Evolutionary conservation across 371 early-diverging fungal species (phyloP), one percentile per base, ranked within the genome.

Genomic region (Syncephalis plumigaleata): DNA sequence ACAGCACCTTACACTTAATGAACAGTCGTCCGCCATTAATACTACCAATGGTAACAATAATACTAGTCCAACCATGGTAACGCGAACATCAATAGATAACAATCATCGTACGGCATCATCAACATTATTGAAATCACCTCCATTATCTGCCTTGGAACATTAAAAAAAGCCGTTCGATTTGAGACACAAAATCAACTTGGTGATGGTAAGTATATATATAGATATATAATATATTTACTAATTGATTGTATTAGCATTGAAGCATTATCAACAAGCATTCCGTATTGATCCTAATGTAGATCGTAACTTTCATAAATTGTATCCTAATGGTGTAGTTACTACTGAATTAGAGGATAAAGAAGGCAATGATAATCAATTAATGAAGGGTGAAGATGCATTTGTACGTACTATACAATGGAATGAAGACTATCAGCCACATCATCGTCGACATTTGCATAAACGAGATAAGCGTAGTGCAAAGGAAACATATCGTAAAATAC

Each of bases 161-260:
- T 73, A 73, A 54, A 49, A 15, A 39, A 47, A 38, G 73, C 70
- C 7, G 65, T 66, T 15, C 63, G 61, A 37, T 52, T 61, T 46
- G 73, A 73, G 51, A 53, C 64, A 45, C 59, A 68, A 50, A 70
- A 70, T 23, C 63, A 67, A 43, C 37, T 73, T 16, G 66, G 65
- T 24, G 49, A 65, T 65, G 73, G 73, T 69, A 56, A 49, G 23
- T 4, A 46, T 21, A 24, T 9, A n/a, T 9, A 31, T 36, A n/a
- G 17, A 44, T 31, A 21, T 22, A 9, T 36, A 44, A n/a, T n/a
- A n/a, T n/a, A n/a, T n/a, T n/a, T n/a, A n/a, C n/a, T n/a, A n/a
- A n/a, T n/a, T n/a, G n/a, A n/a, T n/a, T n/a, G n/a, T n/a, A 31
- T 23, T 22, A 73, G 75, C 75, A 25, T 42, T 75, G n/a, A 59